A percentile compares a stretch with the other conserved stretches of the same genome.
Evolutionary conservation across 2,329 filamentous ascomycete genomes (phyloP).

Genomic region (Pseudodiploospora longispora): DNA sequence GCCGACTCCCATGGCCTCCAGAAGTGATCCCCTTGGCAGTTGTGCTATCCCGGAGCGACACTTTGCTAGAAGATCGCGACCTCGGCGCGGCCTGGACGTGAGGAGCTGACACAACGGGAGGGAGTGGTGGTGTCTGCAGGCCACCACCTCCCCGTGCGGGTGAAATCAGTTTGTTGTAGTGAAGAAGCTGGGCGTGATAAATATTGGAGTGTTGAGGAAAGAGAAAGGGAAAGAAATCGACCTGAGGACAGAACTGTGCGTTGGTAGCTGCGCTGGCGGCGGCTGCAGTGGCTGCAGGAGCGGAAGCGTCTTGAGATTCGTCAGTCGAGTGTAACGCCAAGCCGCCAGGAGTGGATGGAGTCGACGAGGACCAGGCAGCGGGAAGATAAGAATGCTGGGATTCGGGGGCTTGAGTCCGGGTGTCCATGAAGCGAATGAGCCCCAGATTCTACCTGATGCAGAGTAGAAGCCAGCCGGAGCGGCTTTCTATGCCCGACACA

Average conservation of each 20-base stretch:
- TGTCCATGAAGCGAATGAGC: conserved; percentile 29
- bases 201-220: conserved; percentile 51
- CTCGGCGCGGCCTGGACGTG: conserved; percentile 48
- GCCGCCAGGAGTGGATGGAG: conserved; percentile 17
- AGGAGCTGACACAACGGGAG: conserved; percentile 47
- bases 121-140: conserved; percentile 47
- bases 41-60: conserved; percentile 45
- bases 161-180: conserved; percentile 59
- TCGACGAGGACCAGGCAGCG: conserved; percentile 23
- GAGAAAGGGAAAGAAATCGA: conserved; percentile 50
- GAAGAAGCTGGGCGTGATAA: conserved; percentile 54
- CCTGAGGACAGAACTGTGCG: conserved; percentile 31
- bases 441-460: conserved; percentile 4
- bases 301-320: conserved; percentile 21
- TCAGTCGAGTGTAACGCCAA: conserved; percentile 20
- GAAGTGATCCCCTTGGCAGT: conserved; percentile 38
- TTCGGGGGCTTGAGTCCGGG: conserved; percentile 29
- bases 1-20: conserved; percentile 59
- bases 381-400: conserved; percentile 29
- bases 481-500: neutral
- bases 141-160: conserved; percentile 44
- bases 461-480: conserved; percentile 5
- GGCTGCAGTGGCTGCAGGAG: conserved; percentile 12
- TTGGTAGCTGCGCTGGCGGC: conserved; percentile 18
- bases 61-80: conserved; percentile 52